phyloP scores from a whole-genome alignment of 768 basidiomycete genomes.

The Collybiopsis confluens region DNA sequence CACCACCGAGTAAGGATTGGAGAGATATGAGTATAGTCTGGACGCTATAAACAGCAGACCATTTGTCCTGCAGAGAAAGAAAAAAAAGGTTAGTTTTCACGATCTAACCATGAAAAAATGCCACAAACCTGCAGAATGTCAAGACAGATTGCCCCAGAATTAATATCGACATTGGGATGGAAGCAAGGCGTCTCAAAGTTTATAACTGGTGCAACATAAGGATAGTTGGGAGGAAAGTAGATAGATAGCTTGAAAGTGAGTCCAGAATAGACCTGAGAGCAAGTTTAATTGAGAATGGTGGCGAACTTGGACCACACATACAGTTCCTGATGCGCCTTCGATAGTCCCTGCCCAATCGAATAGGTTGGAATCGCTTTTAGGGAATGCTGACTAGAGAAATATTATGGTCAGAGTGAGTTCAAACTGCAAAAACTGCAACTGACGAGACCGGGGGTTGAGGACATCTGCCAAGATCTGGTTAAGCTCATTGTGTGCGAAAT shows the following conservation, averaged over 20 bases:
- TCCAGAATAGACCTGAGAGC: constrained; percentile 67
- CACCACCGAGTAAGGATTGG: constrained; percentile 85
- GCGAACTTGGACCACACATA: constrained; percentile 28
- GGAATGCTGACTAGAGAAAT: constrained; percentile 80
- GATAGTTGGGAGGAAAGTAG: constrained; percentile 83
- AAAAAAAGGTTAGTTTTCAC: not conserved
- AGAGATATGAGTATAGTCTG: constrained; percentile 85
- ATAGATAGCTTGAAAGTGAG: constrained; percentile 82
- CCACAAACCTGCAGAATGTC: constrained; percentile 76
- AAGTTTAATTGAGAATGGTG: constrained; percentile 4
- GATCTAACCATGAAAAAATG: not conserved
- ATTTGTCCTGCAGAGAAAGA: constrained; percentile 64
- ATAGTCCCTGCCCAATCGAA: constrained; percentile 91
- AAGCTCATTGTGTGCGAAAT: not conserved
- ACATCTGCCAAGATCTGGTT: constrained; percentile 56
- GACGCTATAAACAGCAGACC: constrained; percentile 91
- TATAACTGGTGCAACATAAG: constrained; percentile 80
- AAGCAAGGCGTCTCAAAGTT: constrained; percentile 88
- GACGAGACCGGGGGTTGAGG: constrained; percentile 84
- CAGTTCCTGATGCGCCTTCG: constrained; percentile 75
- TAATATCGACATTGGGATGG: constrained; percentile 87
- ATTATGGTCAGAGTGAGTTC: constrained; percentile 2
- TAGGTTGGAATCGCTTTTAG: constrained; percentile 79
- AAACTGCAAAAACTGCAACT: constrained; percentile 21
- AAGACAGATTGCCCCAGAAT: constrained; percentile 72